Percentiles rank a stretch among this genome's conserved stretches.
These are phyloP conservation scores for Pseudomicrostroma phylloplanum DNA, from an alignment of 1,284 basidiomycete species.

Conservation along the genomic window DNA sequence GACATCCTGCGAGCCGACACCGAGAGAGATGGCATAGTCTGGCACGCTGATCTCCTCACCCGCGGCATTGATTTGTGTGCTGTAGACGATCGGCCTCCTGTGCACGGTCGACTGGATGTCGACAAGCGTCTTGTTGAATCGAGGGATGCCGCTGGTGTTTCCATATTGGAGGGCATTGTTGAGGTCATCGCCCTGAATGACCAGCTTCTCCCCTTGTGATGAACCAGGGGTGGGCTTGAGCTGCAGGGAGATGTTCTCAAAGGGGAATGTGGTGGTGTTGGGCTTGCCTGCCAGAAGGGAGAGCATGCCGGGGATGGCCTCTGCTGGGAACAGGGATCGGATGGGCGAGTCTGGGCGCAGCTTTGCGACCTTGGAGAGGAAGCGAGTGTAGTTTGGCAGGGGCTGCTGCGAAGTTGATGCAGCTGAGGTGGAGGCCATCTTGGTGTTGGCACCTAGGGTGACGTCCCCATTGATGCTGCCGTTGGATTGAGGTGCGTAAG, in stretches of 20 bases:
- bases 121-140: conserved; percentile 62
- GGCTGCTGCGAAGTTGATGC: too few relatives aligned
- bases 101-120: conserved; percentile 60
- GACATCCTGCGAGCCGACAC: conserved; percentile 79
- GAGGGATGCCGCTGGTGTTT: conserved; percentile 65
- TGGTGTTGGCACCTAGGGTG: too few relatives aligned
- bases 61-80: conserved; percentile 1
- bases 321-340: conserved; percentile 66
- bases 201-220: conserved; percentile 7
- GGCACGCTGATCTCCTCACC: conserved; percentile 23
- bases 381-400: background rate
- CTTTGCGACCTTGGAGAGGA: background rate
- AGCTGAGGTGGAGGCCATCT: too few relatives aligned
- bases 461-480: too few relatives aligned
- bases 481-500: too few relatives aligned
- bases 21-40: conserved; percentile 68
- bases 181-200: conserved; percentile 46
- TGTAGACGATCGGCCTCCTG: conserved; percentile 56
- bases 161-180: conserved; percentile 54
- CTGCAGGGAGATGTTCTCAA: conserved; percentile 63
- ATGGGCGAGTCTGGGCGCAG: conserved; percentile 51
- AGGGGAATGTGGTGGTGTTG: conserved; percentile 81
- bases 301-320: conserved; percentile 70
- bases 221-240: conserved; percentile 51
- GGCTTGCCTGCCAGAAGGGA: conserved; percentile 68